A percentile compares a stretch with the other conserved stretches of the same genome.
Evolutionary conservation across 768 basidiomycete species (phyloP).

Genomic region (Boletus pseudopeckii): DNA sequence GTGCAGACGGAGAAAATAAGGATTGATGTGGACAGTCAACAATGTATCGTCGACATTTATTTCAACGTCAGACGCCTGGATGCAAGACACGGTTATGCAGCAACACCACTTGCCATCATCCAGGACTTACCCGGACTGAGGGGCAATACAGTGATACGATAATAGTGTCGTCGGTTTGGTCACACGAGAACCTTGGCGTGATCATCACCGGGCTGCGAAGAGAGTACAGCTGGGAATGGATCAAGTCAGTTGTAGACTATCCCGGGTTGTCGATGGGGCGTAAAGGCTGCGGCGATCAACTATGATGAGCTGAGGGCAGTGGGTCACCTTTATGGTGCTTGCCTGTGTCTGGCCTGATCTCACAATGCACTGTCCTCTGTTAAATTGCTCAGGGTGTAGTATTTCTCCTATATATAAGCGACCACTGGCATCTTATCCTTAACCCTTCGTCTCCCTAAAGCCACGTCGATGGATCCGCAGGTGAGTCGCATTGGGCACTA

Average conservation of each 20-base stretch:
- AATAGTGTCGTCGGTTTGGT: constrained; percentile 55
- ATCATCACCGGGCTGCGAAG: constrained; percentile 49
- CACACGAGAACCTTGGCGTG: constrained; percentile 71
- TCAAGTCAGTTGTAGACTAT: neutral
- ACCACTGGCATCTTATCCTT: constrained; percentile 1
- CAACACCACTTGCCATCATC: neutral
- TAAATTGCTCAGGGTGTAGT: too few relatives aligned
- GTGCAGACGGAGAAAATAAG: constrained; percentile 79
- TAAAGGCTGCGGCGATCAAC: neutral
- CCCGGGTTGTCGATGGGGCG: neutral
- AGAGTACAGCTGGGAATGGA: neutral
- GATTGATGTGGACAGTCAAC: constrained; percentile 74
- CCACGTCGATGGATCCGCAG: constrained; percentile 46
- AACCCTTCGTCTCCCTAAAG: neutral
- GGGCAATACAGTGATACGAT: constrained; percentile 65
- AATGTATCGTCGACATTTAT: constrained; percentile 69
- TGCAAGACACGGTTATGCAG: constrained; percentile 11
- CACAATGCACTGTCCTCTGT: neutral
- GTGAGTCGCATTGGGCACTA: constrained; percentile 28
- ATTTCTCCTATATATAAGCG: constrained; percentile 8
- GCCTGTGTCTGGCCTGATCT: neutral
- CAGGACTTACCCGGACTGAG: constrained; percentile 56
- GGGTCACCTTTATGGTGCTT: too few relatives aligned
- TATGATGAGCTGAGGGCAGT: neutral
- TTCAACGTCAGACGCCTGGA: constrained; percentile 78